phyloP scores from a whole-genome alignment of 768 basidiomycete species.

The Leccinum uliginosum region DNA sequence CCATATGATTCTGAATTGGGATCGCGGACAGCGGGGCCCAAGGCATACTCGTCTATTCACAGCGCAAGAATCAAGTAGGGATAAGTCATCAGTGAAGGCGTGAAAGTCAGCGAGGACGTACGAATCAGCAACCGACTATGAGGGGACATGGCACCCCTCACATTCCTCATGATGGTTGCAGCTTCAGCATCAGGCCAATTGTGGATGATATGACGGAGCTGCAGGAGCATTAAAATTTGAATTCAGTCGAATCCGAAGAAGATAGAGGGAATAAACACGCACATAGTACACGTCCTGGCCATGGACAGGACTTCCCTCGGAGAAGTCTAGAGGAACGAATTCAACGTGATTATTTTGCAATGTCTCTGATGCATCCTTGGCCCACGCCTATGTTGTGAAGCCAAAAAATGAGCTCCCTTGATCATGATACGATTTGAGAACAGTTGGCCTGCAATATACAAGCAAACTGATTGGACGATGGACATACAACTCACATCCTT shows the following conservation, averaged over 20 bases:
- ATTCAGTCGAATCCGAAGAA: neutral
- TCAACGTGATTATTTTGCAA: neutral
- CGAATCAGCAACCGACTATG: conserved; percentile 32
- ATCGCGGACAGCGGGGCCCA: conserved; percentile 11
- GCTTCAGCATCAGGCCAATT: conserved; percentile 35
- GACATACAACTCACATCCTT: conserved; percentile 10
- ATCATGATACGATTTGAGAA: neutral
- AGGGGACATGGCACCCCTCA: conserved; percentile 27
- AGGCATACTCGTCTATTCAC: conserved; percentile 20
- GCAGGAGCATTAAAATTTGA: neutral
- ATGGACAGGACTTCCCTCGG: neutral
- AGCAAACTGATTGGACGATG: neutral
- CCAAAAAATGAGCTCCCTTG: neutral
- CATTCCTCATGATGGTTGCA: conserved; percentile 27
- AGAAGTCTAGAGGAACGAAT: neutral
- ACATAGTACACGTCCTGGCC: neutral
- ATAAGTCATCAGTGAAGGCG: neutral
- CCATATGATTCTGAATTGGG: conserved; percentile 3
- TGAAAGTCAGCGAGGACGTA: conserved; percentile 18
- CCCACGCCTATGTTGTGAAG: neutral
- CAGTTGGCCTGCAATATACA: neutral
- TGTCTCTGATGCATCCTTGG: neutral
- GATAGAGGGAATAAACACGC: neutral
- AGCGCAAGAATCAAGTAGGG: too few relatives aligned
- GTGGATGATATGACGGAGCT: conserved; percentile 30